Evolutionary conservation across 805 yeast species (phyloP).

Genomic region (Cyberlindnera japonica): DNA sequence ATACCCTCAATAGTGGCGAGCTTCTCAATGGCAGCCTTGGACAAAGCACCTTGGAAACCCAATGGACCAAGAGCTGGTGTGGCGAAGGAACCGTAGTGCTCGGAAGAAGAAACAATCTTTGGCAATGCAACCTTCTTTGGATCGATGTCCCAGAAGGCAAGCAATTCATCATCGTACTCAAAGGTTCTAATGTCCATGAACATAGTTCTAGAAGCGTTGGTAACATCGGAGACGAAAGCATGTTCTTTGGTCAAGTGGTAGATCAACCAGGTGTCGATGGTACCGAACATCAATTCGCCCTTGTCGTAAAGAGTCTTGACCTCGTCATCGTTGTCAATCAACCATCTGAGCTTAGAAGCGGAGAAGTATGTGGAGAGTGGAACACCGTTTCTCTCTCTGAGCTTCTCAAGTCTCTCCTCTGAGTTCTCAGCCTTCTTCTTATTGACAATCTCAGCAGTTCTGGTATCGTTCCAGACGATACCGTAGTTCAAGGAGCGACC

Average conservation of each 20-base stretch:
- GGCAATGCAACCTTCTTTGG: slow-evolving; percentile 63
- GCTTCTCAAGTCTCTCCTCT: slow-evolving; percentile 50
- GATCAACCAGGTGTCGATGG: slow-evolving; percentile 91
- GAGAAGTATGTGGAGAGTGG: slow-evolving; percentile 91
- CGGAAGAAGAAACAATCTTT: slow-evolving; percentile 72
- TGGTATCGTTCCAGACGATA: slow-evolving; percentile 94
- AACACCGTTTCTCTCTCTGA: slow-evolving; percentile 71
- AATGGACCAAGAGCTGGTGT: slow-evolving; percentile 54
- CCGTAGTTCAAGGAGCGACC: slow-evolving; percentile 84
- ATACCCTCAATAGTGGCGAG: slow-evolving; percentile 49
- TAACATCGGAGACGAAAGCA: slow-evolving; percentile 75
- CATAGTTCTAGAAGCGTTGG: slow-evolving; percentile 90
- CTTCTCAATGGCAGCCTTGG: slow-evolving; percentile 49
- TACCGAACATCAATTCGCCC: slow-evolving; percentile 86
- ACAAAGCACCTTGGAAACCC: slow-evolving; percentile 48
- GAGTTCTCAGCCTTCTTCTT: slow-evolving; percentile 53
- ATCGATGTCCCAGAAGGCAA: slow-evolving; percentile 79
- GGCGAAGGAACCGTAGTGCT: slow-evolving; percentile 67
- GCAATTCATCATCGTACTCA: slow-evolving; percentile 71
- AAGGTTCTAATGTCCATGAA: slow-evolving; percentile 77
- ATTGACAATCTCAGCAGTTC: slow-evolving; percentile 71
- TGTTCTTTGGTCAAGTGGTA: slow-evolving; percentile 73
- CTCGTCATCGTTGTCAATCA: slow-evolving; percentile 70
- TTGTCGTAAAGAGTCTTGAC: slow-evolving; percentile 65
- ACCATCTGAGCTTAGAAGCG: slow-evolving; percentile 86